Conservation (phyloP, 257 asterid genomes). For the Penstemon davidsonii region DNA sequence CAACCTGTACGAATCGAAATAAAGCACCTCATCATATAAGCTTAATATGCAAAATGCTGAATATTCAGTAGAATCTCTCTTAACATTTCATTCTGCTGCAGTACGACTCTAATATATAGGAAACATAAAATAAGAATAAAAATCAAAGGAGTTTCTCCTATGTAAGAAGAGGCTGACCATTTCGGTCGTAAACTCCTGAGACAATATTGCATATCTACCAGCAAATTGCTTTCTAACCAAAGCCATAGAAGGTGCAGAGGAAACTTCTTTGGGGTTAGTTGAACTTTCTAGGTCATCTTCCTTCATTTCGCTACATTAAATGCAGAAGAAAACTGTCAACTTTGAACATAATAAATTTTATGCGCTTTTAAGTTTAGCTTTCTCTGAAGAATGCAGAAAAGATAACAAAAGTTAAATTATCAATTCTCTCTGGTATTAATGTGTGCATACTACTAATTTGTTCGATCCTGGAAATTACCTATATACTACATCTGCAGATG, state of each 20-base stretch:
- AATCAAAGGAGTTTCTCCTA: constrained; percentile 19
- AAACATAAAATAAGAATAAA: constrained; percentile 9
- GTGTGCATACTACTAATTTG: constrained; percentile 1
- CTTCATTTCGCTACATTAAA: constrained; percentile 64
- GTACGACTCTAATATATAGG: constrained; percentile 9
- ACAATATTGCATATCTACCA: constrained; percentile 85
- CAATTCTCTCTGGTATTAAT: constrained; percentile 1
- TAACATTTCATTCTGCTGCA: neutral
- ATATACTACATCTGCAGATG: constrained; percentile 80
- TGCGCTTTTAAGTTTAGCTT: no score
- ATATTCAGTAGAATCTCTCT: constrained; percentile 11
- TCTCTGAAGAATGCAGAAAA: neutral
- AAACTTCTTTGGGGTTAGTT: constrained; percentile 44
- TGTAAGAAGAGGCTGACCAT: constrained; percentile 55
- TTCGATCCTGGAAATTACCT: constrained; percentile 45
- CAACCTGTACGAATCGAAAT: constrained; percentile 64
- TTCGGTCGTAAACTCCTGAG: constrained; percentile 77
- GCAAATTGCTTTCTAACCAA: constrained; percentile 72
- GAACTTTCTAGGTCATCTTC: constrained; percentile 69
- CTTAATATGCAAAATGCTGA: constrained; percentile 11
- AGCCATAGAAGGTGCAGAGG: constrained; percentile 58
- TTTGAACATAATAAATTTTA: neutral
- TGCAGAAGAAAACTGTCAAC: constrained; percentile 22
- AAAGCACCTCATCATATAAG: constrained; percentile 20
- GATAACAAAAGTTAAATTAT: constrained; percentile 20